phyloP scores from a whole-genome alignment of 1,284 basidiomycete species.

The Flammula alnicola region DNA sequence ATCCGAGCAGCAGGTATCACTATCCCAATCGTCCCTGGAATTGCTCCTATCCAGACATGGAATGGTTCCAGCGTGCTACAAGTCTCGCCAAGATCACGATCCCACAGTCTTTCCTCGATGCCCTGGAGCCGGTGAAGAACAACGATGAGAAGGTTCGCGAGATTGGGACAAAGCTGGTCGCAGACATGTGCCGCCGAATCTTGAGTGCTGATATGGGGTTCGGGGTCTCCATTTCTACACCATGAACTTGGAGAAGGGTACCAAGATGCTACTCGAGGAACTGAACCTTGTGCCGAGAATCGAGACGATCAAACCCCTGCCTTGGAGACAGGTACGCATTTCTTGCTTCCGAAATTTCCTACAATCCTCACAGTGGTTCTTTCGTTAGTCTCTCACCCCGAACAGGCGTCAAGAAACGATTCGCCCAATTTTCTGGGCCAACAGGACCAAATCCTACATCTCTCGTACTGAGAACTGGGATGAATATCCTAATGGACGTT shows the following conservation, averaged over 20 bases:
- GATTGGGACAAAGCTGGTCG: constrained; percentile 86
- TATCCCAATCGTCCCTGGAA: constrained; percentile 93
- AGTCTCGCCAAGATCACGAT: constrained; percentile 86
- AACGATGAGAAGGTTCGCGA: constrained; percentile 91
- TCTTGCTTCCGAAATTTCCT: constrained; percentile 5
- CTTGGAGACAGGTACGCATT: constrained; percentile 84
- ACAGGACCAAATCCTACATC: constrained; percentile 89
- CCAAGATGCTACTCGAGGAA: constrained; percentile 90
- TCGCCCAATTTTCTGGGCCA: constrained; percentile 96
- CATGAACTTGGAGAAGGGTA: constrained; percentile 96
- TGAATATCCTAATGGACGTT: constrained; percentile 98
- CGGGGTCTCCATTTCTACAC: constrained; percentile 96
- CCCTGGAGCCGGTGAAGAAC: constrained; percentile 89
- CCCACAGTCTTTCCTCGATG: constrained; percentile 81
- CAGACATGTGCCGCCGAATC: constrained; percentile 86
- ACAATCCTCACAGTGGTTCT: constrained; percentile 18
- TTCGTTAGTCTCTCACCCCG: constrained; percentile 79
- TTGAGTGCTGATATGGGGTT: constrained; percentile 79
- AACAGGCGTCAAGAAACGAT: constrained; percentile 87
- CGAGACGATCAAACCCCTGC: constrained; percentile 87
- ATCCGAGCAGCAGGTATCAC: constrained; percentile 88
- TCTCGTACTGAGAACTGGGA: constrained; percentile 97
- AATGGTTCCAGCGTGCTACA: constrained; percentile 96
- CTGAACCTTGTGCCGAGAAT: constrained; percentile 84
- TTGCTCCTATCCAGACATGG: constrained; percentile 98